Evolutionary conservation across 2,329 filamentous ascomycete species (phyloP), one percentile per base, ranked within the genome.

Genomic region (Gaeumannomyces sp.): DNA sequence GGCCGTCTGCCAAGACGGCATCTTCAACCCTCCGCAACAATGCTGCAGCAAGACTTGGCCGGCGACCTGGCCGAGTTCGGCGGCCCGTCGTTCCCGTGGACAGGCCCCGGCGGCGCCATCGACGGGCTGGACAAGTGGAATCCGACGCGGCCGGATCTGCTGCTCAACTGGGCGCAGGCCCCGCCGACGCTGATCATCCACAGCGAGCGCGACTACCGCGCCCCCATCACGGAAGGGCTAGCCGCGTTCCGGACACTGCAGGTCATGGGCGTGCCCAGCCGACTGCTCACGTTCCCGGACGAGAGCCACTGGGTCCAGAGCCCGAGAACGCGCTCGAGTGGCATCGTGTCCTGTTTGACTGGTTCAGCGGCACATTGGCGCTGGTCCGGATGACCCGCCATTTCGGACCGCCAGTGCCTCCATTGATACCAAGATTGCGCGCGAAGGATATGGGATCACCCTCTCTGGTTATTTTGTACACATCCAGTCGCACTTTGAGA

Each of bases 181-280:
- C 76, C 89, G 1, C 90, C 90, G 7, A 89, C 91, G 70, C 79
- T 93, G 56, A 82, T 93, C 66, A 87, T 93, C 56, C 90, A 92
- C 76, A 88, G 83, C 68, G 86, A 89, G 68, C 79, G 85, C 59
- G 90, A 93, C 72, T 91, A 89, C 70, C 81, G 89, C 8, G 74
- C 71, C 63, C 73, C 76, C 6, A 66, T 78, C 5, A 76, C 76
- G 0, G 76, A 79, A 72, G 90, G 90, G 0, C 75, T 93, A 33
- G 84, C 88, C 0, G 84, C 87, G 0, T 93, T 93, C 75, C 90
- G 92, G 67, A 84, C 89, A 1, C 77, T 93, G 31, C 89, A 93
- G 76, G 81, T 83, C 19, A 80, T 82, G 63, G 87, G 87, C 0
- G 81, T 93, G 3, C 84, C 88, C 50, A 90, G 87, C 68, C 84